Base-by-base conservation (phyloP, 2,329 filamentous ascomycete species). In the Colletotrichum navitas region DNA sequence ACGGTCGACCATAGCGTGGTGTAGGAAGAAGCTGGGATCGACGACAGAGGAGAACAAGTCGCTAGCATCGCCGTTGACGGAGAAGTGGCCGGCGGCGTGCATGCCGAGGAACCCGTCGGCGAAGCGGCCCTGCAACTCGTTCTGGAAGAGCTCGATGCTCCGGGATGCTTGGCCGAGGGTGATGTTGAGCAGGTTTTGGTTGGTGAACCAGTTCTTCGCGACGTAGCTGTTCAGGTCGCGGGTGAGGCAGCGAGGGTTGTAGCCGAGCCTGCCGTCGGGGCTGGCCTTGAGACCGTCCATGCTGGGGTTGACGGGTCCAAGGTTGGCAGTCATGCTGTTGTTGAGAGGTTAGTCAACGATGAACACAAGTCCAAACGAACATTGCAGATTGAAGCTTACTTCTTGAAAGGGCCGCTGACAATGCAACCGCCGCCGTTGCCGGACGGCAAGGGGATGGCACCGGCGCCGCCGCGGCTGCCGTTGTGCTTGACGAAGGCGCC, bases 201-300 rank as follows among this genome's bases (percentile, higher is more conserved):
- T 49, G n/a, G 68, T 70, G 51, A 66, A 67, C 58, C 67, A 67
- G 59, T 64, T 59, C 52, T 72, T 41, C 43, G 76, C 76, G 10
- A 78, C 74, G 49, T 79, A 74, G 75, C 80, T 79, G 65, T 75
- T 80, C 61, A 84, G 79, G 74, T 83, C 85, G 29, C 84, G 82
- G 47, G 80, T 80, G 55, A 86, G 78, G 77, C 84, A 84, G 60
- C 84, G 82, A n/a, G 83, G 82, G 78, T 86, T 85, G 75, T 83
- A 79, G 63, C 79, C 80, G 45, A 82, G 78, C 32, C 39, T 65
- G n/a, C 63, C 66, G 43, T 43, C 51, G 5, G 69, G 68, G 21
- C 47, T 66, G 24, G 69, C 60, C 7, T 55, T 26, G 34, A 69
- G 24, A 21, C 80, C 80, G 63, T 82, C 77, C 45, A 76, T 49